Evolutionary conservation across 108 stramenopile species (phyloP), one percentile per base, ranked within the genome.

Genomic region (Pseudonitzschia delicatissima): DNA sequence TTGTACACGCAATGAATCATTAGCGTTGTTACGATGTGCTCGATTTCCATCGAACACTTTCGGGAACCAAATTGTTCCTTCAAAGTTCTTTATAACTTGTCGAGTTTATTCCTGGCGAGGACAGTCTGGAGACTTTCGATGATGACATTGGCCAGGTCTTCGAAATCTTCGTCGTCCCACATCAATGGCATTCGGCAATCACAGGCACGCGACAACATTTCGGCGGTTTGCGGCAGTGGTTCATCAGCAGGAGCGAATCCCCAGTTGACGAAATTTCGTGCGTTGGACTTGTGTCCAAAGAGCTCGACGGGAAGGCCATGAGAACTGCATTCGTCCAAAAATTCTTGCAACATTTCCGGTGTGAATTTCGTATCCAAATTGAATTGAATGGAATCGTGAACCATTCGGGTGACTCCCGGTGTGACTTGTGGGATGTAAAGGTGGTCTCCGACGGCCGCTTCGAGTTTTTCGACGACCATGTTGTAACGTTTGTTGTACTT

Each of bases 251-350:
- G 84, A 0, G 89, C 94, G 77, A 91, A 95, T 66, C 82, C 82
- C 94, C 94, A 95, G 81, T 95, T 95, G 64, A 87, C 77, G 63
- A 92, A 92, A 74, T 91, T 91, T 79, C 94, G 71, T 15, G 91
- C 94, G 71, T 95, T 95, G 48, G 67, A 64, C 74, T 88, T 85
- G 80, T 90, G 82, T 67, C 94, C 91, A 66, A 95, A 92, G 39
- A 87, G 76, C 73, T 92, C 90, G 9, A 95, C 89, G 63, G 94
- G 94, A 65, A 95, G 84, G 9, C 91, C 91, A 53, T 88, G 87
- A 28, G 73, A 76, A 35, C 64, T 59, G 72, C 80, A 83, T 62
- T 91, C 81, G 20, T 87, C 73, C 51, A 92, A 62, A 67, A 94
- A 94, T 45, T 68, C 78, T 62, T 87, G 62, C 37, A 86, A 67